Conservation (phyloP, 139 green algal species). For the Nannochloris sp. region DNA sequence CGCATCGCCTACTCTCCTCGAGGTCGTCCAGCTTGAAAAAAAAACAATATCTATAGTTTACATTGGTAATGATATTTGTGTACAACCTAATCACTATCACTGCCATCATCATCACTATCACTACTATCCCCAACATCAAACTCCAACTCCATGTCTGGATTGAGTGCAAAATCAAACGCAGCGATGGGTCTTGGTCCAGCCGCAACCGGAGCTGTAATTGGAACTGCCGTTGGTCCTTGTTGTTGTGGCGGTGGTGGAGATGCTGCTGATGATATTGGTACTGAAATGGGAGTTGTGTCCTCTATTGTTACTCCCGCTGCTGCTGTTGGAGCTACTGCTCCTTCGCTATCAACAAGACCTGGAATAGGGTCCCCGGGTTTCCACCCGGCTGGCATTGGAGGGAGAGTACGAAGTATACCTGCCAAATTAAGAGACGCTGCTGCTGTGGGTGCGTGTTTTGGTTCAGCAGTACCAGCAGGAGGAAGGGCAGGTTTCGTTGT, state of each 20-base stretch:
- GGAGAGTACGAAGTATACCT: too few relatives aligned
- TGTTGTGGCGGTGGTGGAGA: neutral
- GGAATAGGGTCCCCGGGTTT: conserved; percentile 39
- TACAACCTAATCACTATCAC: neutral
- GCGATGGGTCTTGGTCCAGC: neutral
- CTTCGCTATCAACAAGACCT: neutral
- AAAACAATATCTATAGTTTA: too few relatives aligned
- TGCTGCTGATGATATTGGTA: neutral
- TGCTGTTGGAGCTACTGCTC: neutral
- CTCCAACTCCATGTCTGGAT: conserved; percentile 15
- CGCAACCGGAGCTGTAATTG: neutral
- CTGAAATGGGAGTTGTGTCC: neutral
- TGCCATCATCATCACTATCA: neutral
- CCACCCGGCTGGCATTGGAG: conserved; percentile 34
- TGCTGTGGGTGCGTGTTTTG: too few relatives aligned
- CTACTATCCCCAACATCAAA: conserved; percentile 9
- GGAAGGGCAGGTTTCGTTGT: too few relatives aligned
- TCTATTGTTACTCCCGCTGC: neutral
- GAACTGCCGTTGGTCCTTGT: neutral
- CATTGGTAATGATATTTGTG: too few relatives aligned
- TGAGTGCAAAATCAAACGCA: conserved; percentile 16
- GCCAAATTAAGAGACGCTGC: neutral
- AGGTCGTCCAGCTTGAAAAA: too few relatives aligned
- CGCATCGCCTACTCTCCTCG: conserved; percentile 1
- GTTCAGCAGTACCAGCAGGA: too few relatives aligned